A percentile compares a stretch with the other conserved stretches of the same genome.
Evolutionary conservation across 495 filamentous ascomycete species (phyloP).

Genomic region (Arthonia radiata): DNA sequence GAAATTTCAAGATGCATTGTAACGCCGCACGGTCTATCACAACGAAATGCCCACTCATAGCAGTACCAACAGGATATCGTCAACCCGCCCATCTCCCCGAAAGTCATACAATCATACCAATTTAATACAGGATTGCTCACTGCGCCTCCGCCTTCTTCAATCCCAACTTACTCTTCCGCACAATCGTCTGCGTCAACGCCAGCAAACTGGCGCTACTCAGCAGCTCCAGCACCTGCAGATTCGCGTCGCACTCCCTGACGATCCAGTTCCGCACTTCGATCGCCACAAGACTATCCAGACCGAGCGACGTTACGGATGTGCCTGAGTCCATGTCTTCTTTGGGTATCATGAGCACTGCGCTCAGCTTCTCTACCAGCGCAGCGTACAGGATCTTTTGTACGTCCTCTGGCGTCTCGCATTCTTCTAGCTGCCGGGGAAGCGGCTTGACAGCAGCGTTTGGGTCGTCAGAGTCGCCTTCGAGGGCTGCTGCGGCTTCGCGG

Average conservation of each 20-base stretch:
- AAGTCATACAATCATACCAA: no score
- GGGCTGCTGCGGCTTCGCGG: conserved; percentile 21
- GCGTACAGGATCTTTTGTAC: conserved; percentile 5
- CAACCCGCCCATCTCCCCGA: no score
- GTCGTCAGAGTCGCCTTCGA: no score
- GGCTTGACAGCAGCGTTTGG: no score
- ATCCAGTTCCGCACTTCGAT: conserved; percentile 6
- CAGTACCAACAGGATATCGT: no score
- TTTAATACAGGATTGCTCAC: conserved; percentile 4
- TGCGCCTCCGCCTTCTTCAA: conserved; percentile 6
- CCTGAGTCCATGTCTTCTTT: conserved; percentile 4
- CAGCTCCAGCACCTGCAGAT: conserved; percentile 5
- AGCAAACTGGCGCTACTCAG: conserved; percentile 4
- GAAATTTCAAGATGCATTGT: no score
- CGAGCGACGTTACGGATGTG: conserved; percentile 1
- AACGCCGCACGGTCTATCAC: no score
- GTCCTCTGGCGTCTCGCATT: conserved; percentile 1
- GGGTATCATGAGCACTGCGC: conserved; percentile 2
- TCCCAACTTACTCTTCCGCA: conserved; percentile 6
- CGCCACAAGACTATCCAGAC: conserved; percentile 3
- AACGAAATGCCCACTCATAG: no score
- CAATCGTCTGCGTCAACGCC: conserved; percentile 3
- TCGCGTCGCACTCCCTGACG: conserved; percentile 4
- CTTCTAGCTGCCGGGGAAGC: no score
- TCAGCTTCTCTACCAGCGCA: conserved; percentile 4